Base-by-base conservation (phyloP, 257 asterid genomes). In the Leptodermis oblonga region DNA sequence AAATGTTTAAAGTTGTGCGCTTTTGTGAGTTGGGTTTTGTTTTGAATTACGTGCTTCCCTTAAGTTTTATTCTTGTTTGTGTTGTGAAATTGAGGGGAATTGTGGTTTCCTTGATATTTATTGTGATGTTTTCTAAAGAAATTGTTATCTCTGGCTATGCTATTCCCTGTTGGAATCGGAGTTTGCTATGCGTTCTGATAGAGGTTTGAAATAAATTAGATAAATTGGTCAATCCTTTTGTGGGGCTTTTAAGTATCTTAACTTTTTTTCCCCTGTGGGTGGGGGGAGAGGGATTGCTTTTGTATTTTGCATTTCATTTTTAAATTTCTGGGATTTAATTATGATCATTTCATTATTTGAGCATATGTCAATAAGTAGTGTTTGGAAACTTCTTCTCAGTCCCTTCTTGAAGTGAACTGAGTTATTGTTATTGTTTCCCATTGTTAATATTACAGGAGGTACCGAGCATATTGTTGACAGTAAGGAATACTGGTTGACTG, bases 401-500 rank as follows among this genome's bases (percentile, higher is more conserved):
- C 55, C 46, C 23, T 36, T 55, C 5, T 17, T 66, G 25, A 52
- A 43, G 15, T 54, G 42, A 59, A 48, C 62, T 66, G 30, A 37
- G 25, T 66, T 31, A 59, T 59, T 3, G 5, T 59, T 14, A 10
- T 7, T 23, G 59, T 15, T 39, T 37, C 7, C 18, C 51, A 5
- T 30, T 73, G 33, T 58, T 45, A 28, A 55, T 65, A 2, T 67
- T 49, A 9, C 17, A 55, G 73, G 68, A 55, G 73, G 68, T 46
- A 8, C 28, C 0, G 34, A 23, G 41, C 17, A 41, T 17, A 11
- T 63, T 20, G 63, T 9, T 15, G 25, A 9, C 31, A 31, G 51
- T 48, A 42, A 39, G 43, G 68, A 33, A 36, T 20, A 46, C 62
- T 73, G 45, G 52, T 42, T 28, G 54, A 67, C 71, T 61, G 15